Conservation (phyloP, 768 basidiomycete genomes). For the Rhizopogon sp. region DNA sequence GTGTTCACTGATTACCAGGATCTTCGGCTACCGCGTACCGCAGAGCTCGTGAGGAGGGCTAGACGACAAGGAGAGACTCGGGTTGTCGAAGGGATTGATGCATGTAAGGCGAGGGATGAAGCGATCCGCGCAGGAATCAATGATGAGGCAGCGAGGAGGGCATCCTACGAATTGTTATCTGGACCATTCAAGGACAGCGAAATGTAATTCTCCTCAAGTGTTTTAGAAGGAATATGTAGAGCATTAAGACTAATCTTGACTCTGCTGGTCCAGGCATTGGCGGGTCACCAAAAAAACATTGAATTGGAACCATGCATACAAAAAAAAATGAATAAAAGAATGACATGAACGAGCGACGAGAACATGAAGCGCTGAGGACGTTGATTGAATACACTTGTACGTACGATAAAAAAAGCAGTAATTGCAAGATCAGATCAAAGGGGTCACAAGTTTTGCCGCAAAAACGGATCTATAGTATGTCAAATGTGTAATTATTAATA, state of each 20-base stretch:
- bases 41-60: constrained; percentile 30
- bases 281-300: background rate
- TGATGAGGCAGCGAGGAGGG: background rate
- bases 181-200: constrained; percentile 7
- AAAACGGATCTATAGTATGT: constrained; percentile 19
- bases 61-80: constrained; percentile 30
- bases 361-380: constrained; percentile 13
- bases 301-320: background rate
- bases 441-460: constrained; percentile 9
- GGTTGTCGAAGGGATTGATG: constrained; percentile 27
- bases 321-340: background rate
- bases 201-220: background rate
- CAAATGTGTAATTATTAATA: constrained; percentile 13
- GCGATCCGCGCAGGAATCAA: constrained; percentile 3
- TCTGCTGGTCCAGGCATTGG: no score
- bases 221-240: background rate
- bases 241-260: no score
- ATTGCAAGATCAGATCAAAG: constrained; percentile 13
- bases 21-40: constrained; percentile 30
- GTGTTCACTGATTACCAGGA: constrained; percentile 31
- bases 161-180: background rate
- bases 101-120: constrained; percentile 26
- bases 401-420: constrained; percentile 15
- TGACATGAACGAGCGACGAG: constrained; percentile 13
- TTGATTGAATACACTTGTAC: background rate